Conservation (phyloP, 257 asterid species). For the Solanum tacnaense region DNA sequence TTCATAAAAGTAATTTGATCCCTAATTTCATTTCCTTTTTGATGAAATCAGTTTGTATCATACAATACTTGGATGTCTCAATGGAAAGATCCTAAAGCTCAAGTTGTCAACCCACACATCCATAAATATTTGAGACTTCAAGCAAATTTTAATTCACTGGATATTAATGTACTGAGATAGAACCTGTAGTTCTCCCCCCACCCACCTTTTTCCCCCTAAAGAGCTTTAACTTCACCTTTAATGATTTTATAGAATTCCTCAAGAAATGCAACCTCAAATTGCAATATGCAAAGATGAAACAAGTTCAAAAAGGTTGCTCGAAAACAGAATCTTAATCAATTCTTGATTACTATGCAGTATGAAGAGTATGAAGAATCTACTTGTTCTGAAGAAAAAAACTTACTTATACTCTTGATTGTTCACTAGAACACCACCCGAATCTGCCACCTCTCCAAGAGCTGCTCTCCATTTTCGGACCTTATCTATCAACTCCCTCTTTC, state of each 20-base stretch:
- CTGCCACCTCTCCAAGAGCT: background rate
- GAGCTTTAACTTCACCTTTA: background rate
- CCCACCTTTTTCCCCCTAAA: background rate
- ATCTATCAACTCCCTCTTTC: background rate
- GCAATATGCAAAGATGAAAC: background rate
- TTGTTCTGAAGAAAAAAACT: background rate
- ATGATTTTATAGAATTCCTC: background rate
- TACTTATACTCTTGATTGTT: background rate
- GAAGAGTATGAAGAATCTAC: background rate
- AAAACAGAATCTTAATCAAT: background rate
- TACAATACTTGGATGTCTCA: background rate
- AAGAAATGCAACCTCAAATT: background rate
- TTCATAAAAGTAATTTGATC: background rate
- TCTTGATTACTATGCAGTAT: background rate
- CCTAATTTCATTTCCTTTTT: background rate
- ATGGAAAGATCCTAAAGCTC: background rate
- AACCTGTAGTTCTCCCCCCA: background rate
- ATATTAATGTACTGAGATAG: background rate
- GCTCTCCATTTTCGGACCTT: background rate
- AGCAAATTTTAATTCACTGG: background rate
- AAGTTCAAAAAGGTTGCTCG: background rate
- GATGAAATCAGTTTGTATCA: background rate
- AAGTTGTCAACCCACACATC: background rate
- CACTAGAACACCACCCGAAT: background rate
- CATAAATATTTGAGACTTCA: background rate